These are phyloP conservation scores for Xenoacremonium recifei DNA, from an alignment of 2,329 filamentous ascomycete genomes.

Conservation along the genomic window DNA sequence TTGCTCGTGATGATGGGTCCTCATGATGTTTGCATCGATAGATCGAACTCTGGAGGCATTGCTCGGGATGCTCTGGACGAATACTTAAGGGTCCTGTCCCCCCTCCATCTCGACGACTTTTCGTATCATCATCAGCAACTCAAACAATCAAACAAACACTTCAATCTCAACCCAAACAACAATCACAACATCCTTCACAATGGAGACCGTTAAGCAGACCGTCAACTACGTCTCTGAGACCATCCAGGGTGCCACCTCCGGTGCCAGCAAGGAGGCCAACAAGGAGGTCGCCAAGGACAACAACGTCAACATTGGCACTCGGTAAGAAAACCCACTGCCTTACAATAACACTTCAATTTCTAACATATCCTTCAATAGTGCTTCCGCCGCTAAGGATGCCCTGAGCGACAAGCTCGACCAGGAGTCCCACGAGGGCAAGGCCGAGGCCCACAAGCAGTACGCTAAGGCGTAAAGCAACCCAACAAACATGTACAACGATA, in stretches of 20 bases:
- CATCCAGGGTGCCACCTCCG: constrained; percentile 55
- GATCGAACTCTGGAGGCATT: too few species aligned
- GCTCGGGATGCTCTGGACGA: too few species aligned
- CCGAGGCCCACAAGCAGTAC: constrained; percentile 40
- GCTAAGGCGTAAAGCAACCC: constrained; percentile 31
- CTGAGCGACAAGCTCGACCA: constrained; percentile 48
- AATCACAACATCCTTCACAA: constrained; percentile 33
- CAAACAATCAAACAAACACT: background rate
- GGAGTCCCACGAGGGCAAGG: constrained; percentile 39
- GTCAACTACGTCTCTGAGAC: constrained; percentile 69
- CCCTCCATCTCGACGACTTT: too few species aligned
- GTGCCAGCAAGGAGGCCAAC: constrained; percentile 68
- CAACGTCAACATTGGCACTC: constrained; percentile 52
- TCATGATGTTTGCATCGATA: background rate
- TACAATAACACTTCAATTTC: constrained; percentile 3
- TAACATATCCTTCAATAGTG: constrained; percentile 33
- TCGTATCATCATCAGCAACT: background rate
- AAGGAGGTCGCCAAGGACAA: constrained; percentile 66
- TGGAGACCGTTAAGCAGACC: constrained; percentile 58
- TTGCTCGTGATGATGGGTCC: too few species aligned
- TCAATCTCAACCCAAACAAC: constrained; percentile 16
- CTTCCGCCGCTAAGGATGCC: constrained; percentile 48
- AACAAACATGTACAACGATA: constrained; percentile 1
- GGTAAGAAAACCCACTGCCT: constrained; percentile 37
- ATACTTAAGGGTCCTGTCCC: too few species aligned